phyloP scores from a whole-genome alignment of 768 basidiomycete genomes.

The Sarcodon sp. region DNA sequence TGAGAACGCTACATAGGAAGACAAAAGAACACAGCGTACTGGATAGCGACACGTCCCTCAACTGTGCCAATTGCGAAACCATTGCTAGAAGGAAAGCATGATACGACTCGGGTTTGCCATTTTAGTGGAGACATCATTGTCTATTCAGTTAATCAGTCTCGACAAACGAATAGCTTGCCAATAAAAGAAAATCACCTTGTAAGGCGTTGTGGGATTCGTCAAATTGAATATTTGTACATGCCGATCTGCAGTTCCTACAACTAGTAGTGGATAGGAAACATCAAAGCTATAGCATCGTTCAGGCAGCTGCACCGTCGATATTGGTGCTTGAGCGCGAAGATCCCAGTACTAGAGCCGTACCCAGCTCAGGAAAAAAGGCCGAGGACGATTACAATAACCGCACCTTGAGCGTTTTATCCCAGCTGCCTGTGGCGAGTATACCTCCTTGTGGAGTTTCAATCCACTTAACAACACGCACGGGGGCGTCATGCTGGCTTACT shows the following conservation, averaged over 20 bases:
- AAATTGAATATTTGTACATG: conserved; percentile 87
- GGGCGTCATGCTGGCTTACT: conserved; percentile 85
- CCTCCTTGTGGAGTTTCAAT: conserved; percentile 63
- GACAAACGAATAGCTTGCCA: background rate
- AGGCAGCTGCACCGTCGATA: conserved; percentile 71
- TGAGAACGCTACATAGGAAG: background rate
- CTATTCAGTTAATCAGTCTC: conserved; percentile 22
- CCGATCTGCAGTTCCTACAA: conserved; percentile 87
- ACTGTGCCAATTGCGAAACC: conserved; percentile 81
- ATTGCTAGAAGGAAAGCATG: conserved; percentile 68
- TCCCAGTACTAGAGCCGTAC: conserved; percentile 73
- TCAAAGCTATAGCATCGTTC: conserved; percentile 88
- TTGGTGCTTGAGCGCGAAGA: conserved; percentile 59
- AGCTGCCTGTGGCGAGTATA: conserved; percentile 85
- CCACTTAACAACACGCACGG: conserved; percentile 74
- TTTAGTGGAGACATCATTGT: conserved; percentile 79
- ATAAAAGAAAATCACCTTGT: conserved; percentile 38
- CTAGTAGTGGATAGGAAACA: conserved; percentile 70
- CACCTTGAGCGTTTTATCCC: conserved; percentile 97
- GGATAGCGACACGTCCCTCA: conserved; percentile 89
- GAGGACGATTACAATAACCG: conserved; percentile 5
- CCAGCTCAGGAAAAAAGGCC: background rate
- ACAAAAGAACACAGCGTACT: conserved; percentile 41
- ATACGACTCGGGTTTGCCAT: conserved; percentile 83
- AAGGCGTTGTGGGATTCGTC: conserved; percentile 63